Percentiles rank a stretch among this genome's conserved stretches.
These are phyloP conservation scores for Talaromyces piceae DNA, from an alignment of 2,329 filamentous ascomycete species.

Conservation along the genomic window DNA sequence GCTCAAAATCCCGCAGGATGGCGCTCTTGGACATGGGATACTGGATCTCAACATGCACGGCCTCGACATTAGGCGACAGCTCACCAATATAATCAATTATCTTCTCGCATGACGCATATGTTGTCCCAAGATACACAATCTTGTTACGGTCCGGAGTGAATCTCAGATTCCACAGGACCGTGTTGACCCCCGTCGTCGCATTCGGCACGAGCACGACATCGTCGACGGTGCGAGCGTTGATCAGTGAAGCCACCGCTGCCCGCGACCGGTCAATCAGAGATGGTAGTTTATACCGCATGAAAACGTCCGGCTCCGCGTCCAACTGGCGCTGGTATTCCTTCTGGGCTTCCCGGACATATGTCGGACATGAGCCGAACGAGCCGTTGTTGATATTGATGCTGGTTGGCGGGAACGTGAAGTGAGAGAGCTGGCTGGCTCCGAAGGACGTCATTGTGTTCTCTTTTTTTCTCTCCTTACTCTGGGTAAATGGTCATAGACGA, in stretches of 20 bases:
- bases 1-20: constrained; percentile 48
- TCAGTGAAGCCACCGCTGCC: constrained; percentile 44
- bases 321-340: constrained; percentile 56
- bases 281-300: constrained; percentile 63
- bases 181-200: constrained; percentile 64
- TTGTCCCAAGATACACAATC: constrained; percentile 66
- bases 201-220: constrained; percentile 73
- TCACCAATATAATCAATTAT: constrained; percentile 55
- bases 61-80: constrained; percentile 15
- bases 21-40: constrained; percentile 66
- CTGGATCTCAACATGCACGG: constrained; percentile 49
- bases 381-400: constrained; percentile 26
- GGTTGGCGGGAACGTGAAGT: constrained; percentile 37
- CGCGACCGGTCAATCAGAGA: constrained; percentile 58
- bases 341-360: constrained; percentile 50
- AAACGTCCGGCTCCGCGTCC: constrained; percentile 66
- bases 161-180: constrained; percentile 63
- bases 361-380: constrained; percentile 72
- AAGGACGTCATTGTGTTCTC: background rate
- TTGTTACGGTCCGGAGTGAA: constrained; percentile 67
- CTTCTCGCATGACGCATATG: constrained; percentile 72
- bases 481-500: background rate
- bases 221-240: constrained; percentile 47
- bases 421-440: background rate
- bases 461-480: background rate